Evolutionary conservation across 495 filamentous ascomycete genomes (phyloP), one percentile per base, ranked within the genome.

Genomic region (Aspergillus hancockii): DNA sequence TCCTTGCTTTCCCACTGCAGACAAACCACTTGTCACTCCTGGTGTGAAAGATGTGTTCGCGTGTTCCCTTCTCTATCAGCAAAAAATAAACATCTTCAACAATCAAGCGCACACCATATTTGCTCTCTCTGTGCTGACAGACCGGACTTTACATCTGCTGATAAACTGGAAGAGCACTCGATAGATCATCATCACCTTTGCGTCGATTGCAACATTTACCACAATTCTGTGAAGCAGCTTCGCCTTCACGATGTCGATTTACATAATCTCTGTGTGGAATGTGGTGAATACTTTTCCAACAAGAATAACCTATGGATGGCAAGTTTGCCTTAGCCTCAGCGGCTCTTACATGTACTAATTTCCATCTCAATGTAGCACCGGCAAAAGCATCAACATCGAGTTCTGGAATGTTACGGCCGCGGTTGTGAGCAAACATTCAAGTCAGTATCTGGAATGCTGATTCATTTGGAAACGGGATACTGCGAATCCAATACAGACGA

Each of bases 1-100:
- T 41, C 59, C 9, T 46, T 61, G 21, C 56, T 57, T 43, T 52
- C 50, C 31, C 58, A 60, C 45, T 60, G 58, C 58, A 49, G 51
- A 52, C 38, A 46, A 38, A 60, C 58, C 47, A 49, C 40, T 12
- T 50, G 51, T 34, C 58, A 60, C 40, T 41, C 23, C 18, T 60
- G 58, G 58, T 60, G 58, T 34, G 51, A 54, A 46, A 60, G 58
- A 51, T 60, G 58, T 51, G 23, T 22, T 36, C 36, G 52, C 34
- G 52, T 55, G 52, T 55, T 55, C 13, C 13, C 43, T 55, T 55
- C 52, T 22, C 25, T n/a, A 22, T 32, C 31, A 10, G 52, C 52
- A 31, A 55, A 22, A 28, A 30, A 43, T 43, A 18, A 34, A 28
- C 52, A 55, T 43, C 52, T 55, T 25, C 36, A 28, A 21, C 34